Conservation (phyloP, 148 eudicot genomes). For the Suaeda aralocaspica region DNA sequence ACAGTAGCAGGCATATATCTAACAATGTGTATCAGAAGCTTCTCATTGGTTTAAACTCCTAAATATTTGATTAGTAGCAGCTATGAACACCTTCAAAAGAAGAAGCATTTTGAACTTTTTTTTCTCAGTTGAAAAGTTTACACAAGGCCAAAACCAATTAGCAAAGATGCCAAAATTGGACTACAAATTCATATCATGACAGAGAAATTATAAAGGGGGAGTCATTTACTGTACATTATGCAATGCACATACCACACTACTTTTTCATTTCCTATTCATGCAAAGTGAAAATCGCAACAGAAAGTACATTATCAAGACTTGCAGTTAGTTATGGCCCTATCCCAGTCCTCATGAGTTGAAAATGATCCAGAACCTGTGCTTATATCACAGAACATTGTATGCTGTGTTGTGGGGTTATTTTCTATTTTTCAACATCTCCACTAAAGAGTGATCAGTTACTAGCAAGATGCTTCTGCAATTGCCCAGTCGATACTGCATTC, state of each 20-base stretch:
- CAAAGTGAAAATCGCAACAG: no score
- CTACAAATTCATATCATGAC: not conserved
- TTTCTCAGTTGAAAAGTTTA: not conserved
- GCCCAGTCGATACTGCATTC: constrained; percentile 57
- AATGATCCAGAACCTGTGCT: not conserved
- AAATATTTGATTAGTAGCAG: not conserved
- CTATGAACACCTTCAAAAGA: not conserved
- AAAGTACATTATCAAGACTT: constrained; percentile 6
- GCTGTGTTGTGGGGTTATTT: not conserved
- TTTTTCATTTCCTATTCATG: not conserved
- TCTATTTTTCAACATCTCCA: not conserved
- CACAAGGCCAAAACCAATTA: not conserved
- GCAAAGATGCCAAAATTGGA: not conserved
- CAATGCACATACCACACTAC: not conserved
- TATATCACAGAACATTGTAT: constrained; percentile 8
- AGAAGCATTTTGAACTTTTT: not conserved
- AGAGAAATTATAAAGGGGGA: not conserved
- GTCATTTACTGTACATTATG: constrained; percentile 1
- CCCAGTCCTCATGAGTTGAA: constrained; percentile 1
- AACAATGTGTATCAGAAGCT: not conserved
- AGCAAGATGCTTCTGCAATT: constrained; percentile 60
- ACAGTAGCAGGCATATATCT: not conserved
- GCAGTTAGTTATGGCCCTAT: not conserved
- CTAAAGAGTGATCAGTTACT: constrained; percentile 31
- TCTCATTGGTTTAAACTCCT: not conserved